A percentile compares a stretch with the other conserved stretches of the same genome.
Conservation (phyloP, 345 rosid genomes). For the Citrus glauca region DNA sequence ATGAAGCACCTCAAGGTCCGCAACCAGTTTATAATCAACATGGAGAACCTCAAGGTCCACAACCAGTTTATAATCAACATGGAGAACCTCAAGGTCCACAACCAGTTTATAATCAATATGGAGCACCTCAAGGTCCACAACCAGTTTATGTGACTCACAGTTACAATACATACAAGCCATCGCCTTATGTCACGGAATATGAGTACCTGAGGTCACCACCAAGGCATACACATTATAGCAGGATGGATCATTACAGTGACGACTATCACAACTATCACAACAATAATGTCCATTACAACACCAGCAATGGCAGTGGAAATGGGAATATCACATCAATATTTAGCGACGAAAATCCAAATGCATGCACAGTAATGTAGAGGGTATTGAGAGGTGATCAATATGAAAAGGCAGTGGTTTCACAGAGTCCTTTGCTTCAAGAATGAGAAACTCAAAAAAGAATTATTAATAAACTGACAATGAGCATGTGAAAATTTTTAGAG, state of each 20-base stretch:
- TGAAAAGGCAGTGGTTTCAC: not conserved
- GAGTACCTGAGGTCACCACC: conserved; percentile 37
- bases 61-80: conserved; percentile 5
- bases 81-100: not conserved
- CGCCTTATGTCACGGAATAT: conserved; percentile 53
- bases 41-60: not conserved
- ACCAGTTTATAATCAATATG: not conserved
- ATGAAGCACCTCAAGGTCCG: not conserved
- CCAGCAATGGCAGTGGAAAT: conserved; percentile 21
- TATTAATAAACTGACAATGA: conserved; percentile 10
- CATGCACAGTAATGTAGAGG: conserved; percentile 46
- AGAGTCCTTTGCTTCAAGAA: conserved; percentile 15
- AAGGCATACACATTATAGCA: conserved; percentile 24
- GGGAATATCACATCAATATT: conserved; percentile 59
- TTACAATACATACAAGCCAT: conserved; percentile 57
- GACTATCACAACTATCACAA: conserved; percentile 35
- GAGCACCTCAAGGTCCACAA: conserved; percentile 11
- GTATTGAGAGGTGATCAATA: not conserved
- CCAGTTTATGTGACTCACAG: conserved; percentile 44
- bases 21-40: conserved; percentile 5
- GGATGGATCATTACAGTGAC: conserved; percentile 36
- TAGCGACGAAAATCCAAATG: conserved; percentile 75
- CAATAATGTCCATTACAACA: conserved; percentile 13
- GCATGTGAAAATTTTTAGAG: conserved; percentile 24
- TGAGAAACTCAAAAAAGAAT: conserved; percentile 13